phyloP scores from a whole-genome alignment of 495 filamentous ascomycete species.

The Gamarada debralockiae region DNA sequence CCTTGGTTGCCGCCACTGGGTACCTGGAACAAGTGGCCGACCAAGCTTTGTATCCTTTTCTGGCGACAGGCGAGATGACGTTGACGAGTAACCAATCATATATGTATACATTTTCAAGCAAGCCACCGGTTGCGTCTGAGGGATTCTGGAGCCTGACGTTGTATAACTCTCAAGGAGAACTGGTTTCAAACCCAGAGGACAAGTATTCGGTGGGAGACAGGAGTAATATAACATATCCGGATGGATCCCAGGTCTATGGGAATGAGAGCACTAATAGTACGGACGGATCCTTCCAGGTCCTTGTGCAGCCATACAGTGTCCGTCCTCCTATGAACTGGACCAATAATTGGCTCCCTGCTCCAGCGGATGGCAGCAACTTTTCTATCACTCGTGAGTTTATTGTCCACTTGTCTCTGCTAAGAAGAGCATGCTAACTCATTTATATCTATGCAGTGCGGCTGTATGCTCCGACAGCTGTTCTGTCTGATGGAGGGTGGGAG shows the following conservation, averaged over 20 bases:
- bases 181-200: not conserved
- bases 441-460: not conserved
- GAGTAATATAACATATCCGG: conserved; percentile 2
- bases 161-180: not conserved
- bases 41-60: conserved; percentile 1
- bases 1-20: not conserved
- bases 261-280: not conserved
- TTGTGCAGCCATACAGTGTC: conserved; percentile 1
- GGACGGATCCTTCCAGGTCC: conserved; percentile 1
- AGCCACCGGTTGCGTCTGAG: not conserved
- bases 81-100: not conserved
- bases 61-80: not conserved
- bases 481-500: not conserved
- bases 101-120: conserved; percentile 3
- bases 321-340: not conserved
- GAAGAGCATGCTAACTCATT: too few relatives aligned
- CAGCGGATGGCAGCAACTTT: conserved; percentile 1
- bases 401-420: not conserved
- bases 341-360: conserved; percentile 1
- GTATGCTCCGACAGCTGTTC: not conserved
- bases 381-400: conserved; percentile 1
- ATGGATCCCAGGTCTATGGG: conserved; percentile 1
- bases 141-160: not conserved
- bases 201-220: conserved; percentile 2
- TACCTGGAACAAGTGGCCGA: conserved; percentile 1